phyloP scores from a whole-genome alignment of 768 basidiomycete species.

The Russula earlei region DNA sequence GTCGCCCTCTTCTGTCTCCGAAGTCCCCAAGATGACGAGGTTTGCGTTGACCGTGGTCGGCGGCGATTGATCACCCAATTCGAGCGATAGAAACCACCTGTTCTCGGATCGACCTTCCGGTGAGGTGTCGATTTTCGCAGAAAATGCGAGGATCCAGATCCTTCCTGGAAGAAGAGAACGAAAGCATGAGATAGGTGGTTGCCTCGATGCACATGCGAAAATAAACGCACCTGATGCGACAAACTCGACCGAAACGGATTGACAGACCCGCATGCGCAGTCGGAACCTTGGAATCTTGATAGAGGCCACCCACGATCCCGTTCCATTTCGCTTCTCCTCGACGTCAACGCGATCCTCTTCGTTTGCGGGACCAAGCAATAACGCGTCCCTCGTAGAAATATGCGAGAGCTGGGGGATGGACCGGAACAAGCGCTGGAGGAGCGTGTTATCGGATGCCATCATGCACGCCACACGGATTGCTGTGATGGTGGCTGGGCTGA shows the following conservation, averaged over 20 bases:
- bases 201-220: background rate
- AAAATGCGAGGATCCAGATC: constrained; percentile 48
- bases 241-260: constrained; percentile 51
- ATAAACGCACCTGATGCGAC: constrained; percentile 44
- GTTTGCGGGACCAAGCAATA: constrained; percentile 28
- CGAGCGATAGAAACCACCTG: constrained; percentile 42
- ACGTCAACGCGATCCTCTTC: constrained; percentile 47
- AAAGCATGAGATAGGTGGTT: too few relatives aligned
- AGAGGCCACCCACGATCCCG: constrained; percentile 43
- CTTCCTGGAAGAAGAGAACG: constrained; percentile 32
- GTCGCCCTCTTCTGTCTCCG: background rate
- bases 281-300: constrained; percentile 52
- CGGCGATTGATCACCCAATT: constrained; percentile 51
- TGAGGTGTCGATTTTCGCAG: constrained; percentile 14
- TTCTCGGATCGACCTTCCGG: constrained; percentile 17
- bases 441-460: constrained; percentile 45
- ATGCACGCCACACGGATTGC: constrained; percentile 62
- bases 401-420: constrained; percentile 42
- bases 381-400: constrained; percentile 43
- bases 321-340: constrained; percentile 31
- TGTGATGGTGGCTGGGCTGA: constrained; percentile 24
- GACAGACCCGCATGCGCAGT: constrained; percentile 56
- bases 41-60: constrained; percentile 21
- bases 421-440: constrained; percentile 49
- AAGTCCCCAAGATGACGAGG: background rate